These are phyloP conservation scores for Ustilago trichophora DNA, from an alignment of 1,284 basidiomycete genomes.

Conservation along the genomic window DNA sequence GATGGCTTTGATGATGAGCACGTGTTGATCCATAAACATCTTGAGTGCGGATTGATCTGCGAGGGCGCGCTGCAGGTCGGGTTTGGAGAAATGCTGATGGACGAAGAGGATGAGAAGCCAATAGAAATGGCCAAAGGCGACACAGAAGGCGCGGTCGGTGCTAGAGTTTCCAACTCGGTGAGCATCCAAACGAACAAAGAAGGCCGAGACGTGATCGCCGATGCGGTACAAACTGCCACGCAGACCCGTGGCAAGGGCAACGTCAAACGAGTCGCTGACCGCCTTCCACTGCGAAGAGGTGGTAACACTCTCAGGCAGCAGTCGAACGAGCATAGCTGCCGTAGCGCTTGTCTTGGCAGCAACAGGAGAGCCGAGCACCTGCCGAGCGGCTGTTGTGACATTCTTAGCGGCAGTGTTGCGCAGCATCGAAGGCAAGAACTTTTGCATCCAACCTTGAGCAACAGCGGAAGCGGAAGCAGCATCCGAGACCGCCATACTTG, in stretches of 20 bases:
- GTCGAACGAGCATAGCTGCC: conserved; percentile 14
- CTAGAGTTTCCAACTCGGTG: conserved; percentile 30
- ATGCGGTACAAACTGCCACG: conserved; percentile 15
- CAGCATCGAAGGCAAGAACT: background rate
- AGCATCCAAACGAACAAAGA: conserved; percentile 27
- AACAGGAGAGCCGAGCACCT: no score
- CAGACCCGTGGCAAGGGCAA: conserved; percentile 19
- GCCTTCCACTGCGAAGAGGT: conserved; percentile 47
- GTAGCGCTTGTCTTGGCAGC: conserved; percentile 7
- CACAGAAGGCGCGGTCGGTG: conserved; percentile 73
- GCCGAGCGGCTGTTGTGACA: no score
- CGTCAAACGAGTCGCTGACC: conserved; percentile 19
- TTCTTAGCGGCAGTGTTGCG: no score
- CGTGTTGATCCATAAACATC: conserved; percentile 79
- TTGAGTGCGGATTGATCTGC: conserved; percentile 58
- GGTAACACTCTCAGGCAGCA: conserved; percentile 17
- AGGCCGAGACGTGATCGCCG: background rate
- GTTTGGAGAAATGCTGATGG: conserved; percentile 26
- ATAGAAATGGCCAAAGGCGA: conserved; percentile 78
- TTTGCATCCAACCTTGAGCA: conserved; percentile 6
- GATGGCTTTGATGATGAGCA: conserved; percentile 82
- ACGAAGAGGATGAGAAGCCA: conserved; percentile 70
- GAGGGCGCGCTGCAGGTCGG: conserved; percentile 17
- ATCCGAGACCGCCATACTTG: conserved; percentile 10
- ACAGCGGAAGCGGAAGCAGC: background rate